Evolutionary conservation across 2,329 filamentous ascomycete species (phyloP).

Genomic region (Apiospora marii): DNA sequence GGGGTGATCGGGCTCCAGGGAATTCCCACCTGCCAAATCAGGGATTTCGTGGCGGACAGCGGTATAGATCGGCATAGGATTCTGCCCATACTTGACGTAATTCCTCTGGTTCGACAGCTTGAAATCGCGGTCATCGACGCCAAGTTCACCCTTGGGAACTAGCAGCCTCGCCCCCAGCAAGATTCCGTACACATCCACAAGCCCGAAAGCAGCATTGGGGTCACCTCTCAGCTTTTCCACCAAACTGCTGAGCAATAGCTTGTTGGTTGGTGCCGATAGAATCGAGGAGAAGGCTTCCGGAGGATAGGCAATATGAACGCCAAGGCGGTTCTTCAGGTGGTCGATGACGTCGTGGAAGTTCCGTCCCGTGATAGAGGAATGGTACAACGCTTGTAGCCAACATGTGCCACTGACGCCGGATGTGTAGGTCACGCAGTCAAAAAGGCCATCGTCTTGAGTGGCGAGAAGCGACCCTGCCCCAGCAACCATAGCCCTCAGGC

Average conservation of each 20-base stretch:
- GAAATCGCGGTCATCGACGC: slow-evolving; percentile 78
- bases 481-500: slow-evolving; percentile 87
- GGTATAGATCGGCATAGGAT: slow-evolving; percentile 94
- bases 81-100: slow-evolving; percentile 77
- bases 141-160: slow-evolving; percentile 84
- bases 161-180: slow-evolving; percentile 84
- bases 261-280: slow-evolving; percentile 91
- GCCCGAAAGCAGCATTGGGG: slow-evolving; percentile 79
- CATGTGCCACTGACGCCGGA: slow-evolving; percentile 95
- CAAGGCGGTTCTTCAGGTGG: slow-evolving; percentile 85
- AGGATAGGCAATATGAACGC: slow-evolving; percentile 91
- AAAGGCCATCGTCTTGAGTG: slow-evolving; percentile 83
- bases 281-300: slow-evolving; percentile 82
- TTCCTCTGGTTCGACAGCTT: slow-evolving; percentile 89
- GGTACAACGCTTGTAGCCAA: slow-evolving; percentile 90
- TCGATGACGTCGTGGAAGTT: slow-evolving; percentile 76
- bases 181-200: slow-evolving; percentile 93
- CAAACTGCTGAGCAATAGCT: slow-evolving; percentile 84
- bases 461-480: slow-evolving; percentile 88
- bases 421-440: slow-evolving; percentile 94
- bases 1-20: slow-evolving; percentile 42
- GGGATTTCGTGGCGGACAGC: slow-evolving; percentile 96
- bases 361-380: slow-evolving; percentile 77
- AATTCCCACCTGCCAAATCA: slow-evolving; percentile 55
- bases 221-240: slow-evolving; percentile 93